Evolutionary conservation across 768 basidiomycete species (phyloP), one percentile per base, ranked within the genome.

Genomic region (Cyclocybe aegerita): DNA sequence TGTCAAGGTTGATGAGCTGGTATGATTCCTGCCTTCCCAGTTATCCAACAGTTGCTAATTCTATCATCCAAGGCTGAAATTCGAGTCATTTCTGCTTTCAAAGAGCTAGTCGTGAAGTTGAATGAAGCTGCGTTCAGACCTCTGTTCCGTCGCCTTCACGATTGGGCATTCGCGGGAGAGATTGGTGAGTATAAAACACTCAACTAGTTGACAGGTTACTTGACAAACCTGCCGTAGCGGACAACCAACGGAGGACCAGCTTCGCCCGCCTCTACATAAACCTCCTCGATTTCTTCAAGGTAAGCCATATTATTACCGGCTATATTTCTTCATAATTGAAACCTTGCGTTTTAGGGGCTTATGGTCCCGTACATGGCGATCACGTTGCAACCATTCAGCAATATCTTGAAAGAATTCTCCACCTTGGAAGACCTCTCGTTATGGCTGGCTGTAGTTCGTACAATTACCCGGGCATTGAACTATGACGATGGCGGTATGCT

Each of bases 351-450:
- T 12, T 51, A 93, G 90, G 82, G 74, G 16, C 74, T 98, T 60
- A 93, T 98, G 82, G 90, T 86, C 11, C 92, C 95, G 0, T 98
- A 98, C 69, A 89, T 93, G 78, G 78, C 86, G 7, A 85, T 86
- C 67, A 66, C 93, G 39, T 65, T 93, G 36, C 76, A 78, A 52
- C 80, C 90, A 8, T 81, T 90, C 39, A 66, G 80, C 40, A 82
- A 87, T 39, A 67, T 81, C 1, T 73, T 98, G 34, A 73, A 80
- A 38, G 63, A 71, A 4, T 88, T 77, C 57, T 59, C 69, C 9
- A 51, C 68, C 9, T 68, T 65, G 37, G 60, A 68, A 16, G 65
- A 79, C 64, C 59, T 64, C 1, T 57, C 68, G 1, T 72, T 94
- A 1, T 95, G 93, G 92, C 64, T 66, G 1, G 72, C 81, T 4